Conservation (phyloP, 768 basidiomycete genomes). For the Boletus sp. region DNA sequence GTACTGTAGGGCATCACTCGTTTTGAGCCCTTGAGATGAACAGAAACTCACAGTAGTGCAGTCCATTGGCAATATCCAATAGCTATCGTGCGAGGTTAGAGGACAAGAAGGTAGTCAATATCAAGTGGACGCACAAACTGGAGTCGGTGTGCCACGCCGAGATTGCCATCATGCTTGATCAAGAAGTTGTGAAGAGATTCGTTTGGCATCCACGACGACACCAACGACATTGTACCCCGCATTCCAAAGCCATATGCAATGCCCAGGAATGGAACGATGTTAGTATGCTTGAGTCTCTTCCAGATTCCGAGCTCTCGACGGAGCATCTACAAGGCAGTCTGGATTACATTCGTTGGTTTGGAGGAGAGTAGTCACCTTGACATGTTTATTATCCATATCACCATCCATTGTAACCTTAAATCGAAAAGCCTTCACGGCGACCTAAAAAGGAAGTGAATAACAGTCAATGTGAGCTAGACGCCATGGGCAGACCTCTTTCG, state of each 20-base stretch:
- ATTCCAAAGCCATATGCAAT: neutral
- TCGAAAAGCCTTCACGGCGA: too few species aligned
- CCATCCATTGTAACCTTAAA: too few species aligned
- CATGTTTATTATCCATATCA: too few species aligned
- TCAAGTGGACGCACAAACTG: neutral
- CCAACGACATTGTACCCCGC: neutral
- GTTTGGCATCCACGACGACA: neutral
- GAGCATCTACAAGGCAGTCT: too few species aligned
- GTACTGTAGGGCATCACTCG: constrained; percentile 1
- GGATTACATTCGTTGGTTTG: too few species aligned
- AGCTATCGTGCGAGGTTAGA: neutral
- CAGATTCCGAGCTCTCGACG: too few species aligned
- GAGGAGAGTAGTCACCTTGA: too few species aligned
- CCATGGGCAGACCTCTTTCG: too few species aligned
- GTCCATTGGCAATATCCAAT: neutral
- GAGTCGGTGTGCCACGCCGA: neutral
- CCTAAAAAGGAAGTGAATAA: too few species aligned
- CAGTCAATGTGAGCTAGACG: too few species aligned
- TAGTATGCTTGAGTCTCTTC: too few species aligned
- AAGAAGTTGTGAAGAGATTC: constrained; percentile 20
- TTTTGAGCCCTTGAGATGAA: neutral
- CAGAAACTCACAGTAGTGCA: neutral
- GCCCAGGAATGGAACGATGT: too few species aligned
- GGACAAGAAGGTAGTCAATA: neutral
- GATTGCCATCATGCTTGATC: neutral